These are phyloP conservation scores for Rhizopus sp. DNA, from an alignment of 371 early-diverging fungal species.

Conservation along the genomic window DNA sequence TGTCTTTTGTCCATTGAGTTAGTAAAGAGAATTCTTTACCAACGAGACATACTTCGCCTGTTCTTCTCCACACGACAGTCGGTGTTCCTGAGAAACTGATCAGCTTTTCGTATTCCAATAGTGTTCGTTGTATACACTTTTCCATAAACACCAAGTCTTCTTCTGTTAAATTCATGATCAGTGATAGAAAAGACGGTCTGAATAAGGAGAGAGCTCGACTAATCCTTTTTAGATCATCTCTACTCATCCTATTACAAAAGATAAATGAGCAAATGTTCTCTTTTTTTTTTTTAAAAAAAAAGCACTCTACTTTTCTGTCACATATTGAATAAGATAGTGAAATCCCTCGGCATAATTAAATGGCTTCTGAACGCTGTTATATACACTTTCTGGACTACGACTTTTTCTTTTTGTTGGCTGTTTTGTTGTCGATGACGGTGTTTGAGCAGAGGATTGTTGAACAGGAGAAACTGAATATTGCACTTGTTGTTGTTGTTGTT, in stretches of 20 bases:
- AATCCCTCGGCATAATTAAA: slow-evolving; percentile 90
- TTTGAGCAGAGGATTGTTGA: background rate
- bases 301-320: slow-evolving; percentile 64
- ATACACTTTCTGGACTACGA: slow-evolving; percentile 55
- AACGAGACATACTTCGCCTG: slow-evolving; percentile 89
- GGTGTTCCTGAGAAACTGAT: slow-evolving; percentile 92
- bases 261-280: background rate
- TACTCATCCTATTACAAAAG: slow-evolving; percentile 66
- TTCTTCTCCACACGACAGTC: slow-evolving; percentile 92
- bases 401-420: slow-evolving; percentile 28
- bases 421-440: background rate
- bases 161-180: slow-evolving; percentile 88
- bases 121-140: slow-evolving; percentile 87
- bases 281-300: background rate
- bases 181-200: slow-evolving; percentile 90
- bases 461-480: background rate
- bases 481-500: background rate
- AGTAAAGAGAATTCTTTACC: slow-evolving; percentile 92
- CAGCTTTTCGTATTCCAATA: slow-evolving; percentile 60
- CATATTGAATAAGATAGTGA: slow-evolving; percentile 79
- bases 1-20: slow-evolving; percentile 85
- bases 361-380: slow-evolving; percentile 70
- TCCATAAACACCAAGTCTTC: slow-evolving; percentile 94
- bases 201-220: slow-evolving; percentile 85
- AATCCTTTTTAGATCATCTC: slow-evolving; percentile 84